phyloP scores from a whole-genome alignment of 2,329 filamentous ascomycete species.

The Trichoderma brevicompactum region DNA sequence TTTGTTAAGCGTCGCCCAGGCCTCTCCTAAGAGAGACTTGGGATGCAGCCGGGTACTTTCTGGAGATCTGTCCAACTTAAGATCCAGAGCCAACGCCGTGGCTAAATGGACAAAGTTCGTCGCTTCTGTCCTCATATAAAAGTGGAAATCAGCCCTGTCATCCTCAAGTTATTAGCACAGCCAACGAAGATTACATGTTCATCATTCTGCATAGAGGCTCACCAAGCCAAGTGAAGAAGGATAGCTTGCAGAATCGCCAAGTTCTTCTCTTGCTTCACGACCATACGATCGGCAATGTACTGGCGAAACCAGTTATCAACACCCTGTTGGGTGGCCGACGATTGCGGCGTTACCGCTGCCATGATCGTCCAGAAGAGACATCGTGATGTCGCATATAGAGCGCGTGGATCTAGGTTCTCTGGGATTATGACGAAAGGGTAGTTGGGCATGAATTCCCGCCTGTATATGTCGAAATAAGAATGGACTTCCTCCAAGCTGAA shows the following conservation, averaged over 20 bases:
- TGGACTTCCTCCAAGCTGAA: slow-evolving; percentile 43
- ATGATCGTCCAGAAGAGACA: slow-evolving; percentile 48
- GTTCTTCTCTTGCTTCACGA: slow-evolving; percentile 44
- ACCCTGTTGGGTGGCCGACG: slow-evolving; percentile 39
- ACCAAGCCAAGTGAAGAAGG: slow-evolving; percentile 47
- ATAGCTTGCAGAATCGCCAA: slow-evolving; percentile 47
- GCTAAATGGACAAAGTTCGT: slow-evolving; percentile 48
- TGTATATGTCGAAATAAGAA: slow-evolving; percentile 42
- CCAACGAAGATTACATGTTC: neutral
- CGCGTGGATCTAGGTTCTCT: slow-evolving; percentile 33
- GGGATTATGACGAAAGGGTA: slow-evolving; percentile 48
- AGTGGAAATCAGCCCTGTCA: slow-evolving; percentile 46
- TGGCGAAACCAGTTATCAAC: slow-evolving; percentile 45
- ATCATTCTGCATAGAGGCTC: slow-evolving; percentile 10
- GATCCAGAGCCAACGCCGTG: slow-evolving; percentile 44
- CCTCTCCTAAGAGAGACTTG: slow-evolving; percentile 42
- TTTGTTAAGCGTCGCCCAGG: slow-evolving; percentile 35
- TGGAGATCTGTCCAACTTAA: slow-evolving; percentile 43
- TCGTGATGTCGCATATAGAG: slow-evolving; percentile 40
- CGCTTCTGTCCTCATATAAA: slow-evolving; percentile 44
- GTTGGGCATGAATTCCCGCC: slow-evolving; percentile 39
- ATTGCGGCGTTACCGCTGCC: slow-evolving; percentile 41
- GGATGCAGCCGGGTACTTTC: slow-evolving; percentile 34
- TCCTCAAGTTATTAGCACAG: neutral
- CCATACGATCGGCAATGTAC: slow-evolving; percentile 44